Evolutionary conservation across 2,329 filamentous ascomycete genomes (phyloP).

Genomic region (Colletotrichum navitas): DNA sequence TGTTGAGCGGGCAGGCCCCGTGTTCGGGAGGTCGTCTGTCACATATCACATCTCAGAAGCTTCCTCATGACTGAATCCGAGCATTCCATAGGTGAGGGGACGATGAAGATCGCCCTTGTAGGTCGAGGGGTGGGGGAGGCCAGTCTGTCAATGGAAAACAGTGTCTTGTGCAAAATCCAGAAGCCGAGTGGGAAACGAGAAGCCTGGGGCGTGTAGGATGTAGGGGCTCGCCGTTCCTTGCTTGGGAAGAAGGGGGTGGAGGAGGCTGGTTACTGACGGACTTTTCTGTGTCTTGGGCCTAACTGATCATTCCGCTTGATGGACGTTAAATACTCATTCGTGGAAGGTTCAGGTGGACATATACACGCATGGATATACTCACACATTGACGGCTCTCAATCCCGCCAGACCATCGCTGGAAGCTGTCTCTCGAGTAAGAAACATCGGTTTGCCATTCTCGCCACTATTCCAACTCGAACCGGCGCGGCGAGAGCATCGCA

Average conservation of each 20-base stretch:
- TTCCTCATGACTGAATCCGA: neutral
- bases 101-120: neutral
- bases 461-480: neutral
- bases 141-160: neutral
- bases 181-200: neutral
- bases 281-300: neutral
- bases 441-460: neutral
- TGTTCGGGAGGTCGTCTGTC: constrained; percentile 11
- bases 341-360: neutral
- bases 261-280: neutral
- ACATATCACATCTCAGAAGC: constrained; percentile 22
- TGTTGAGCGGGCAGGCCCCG: neutral
- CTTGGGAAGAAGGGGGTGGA: constrained; percentile 4
- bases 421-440: neutral
- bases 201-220: neutral
- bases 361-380: neutral
- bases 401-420: neutral
- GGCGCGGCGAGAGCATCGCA: neutral
- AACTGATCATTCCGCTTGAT: neutral
- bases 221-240: constrained; percentile 2
- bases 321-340: neutral
- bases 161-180: neutral
- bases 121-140: neutral
- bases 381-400: neutral
- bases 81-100: neutral